A percentile compares a stretch with the other conserved stretches of the same genome.
Conservation (phyloP, 768 basidiomycete genomes). For the Amylocystis lapponica region DNA sequence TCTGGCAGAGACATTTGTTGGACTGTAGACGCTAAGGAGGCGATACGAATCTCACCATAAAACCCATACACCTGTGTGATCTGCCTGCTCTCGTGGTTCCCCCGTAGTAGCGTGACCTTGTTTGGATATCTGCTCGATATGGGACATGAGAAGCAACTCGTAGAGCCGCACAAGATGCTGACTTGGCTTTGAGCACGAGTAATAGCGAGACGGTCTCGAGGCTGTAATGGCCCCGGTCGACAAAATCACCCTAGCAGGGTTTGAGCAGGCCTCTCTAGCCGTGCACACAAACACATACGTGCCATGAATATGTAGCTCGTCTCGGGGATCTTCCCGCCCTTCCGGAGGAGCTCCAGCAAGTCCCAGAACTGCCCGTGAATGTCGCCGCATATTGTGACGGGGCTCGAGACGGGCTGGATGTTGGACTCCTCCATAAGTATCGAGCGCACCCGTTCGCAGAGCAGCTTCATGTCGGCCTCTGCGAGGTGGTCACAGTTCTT, state of each 20-base stretch:
- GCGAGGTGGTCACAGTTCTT: constrained; percentile 82
- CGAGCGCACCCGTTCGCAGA: constrained; percentile 85
- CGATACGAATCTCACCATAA: constrained; percentile 70
- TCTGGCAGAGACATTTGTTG: constrained; percentile 39
- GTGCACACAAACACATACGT: constrained; percentile 40
- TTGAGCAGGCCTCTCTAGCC: constrained; percentile 13
- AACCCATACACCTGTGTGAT: constrained; percentile 99
- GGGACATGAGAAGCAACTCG: constrained; percentile 3
- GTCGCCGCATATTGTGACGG: constrained; percentile 93
- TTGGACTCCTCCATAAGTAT: constrained; percentile 96
- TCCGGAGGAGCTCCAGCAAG: constrained; percentile 79
- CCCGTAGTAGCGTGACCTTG: constrained; percentile 83
- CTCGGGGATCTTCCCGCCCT: constrained; percentile 81
- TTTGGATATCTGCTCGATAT: constrained; percentile 71
- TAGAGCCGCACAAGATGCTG: constrained; percentile 9
- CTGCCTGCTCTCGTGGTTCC: constrained; percentile 96
- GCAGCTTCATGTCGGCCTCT: constrained; percentile 87
- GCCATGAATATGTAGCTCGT: constrained; percentile 96
- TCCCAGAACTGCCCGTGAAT: constrained; percentile 99
- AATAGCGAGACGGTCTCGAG: constrained; percentile 91
- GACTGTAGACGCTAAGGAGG: not conserved
- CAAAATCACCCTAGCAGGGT: constrained; percentile 80
- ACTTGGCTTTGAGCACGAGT: constrained; percentile 87
- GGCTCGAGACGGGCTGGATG: constrained; percentile 92
- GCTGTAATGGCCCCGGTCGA: constrained; percentile 94